Base-by-base conservation (phyloP, 2,329 filamentous ascomycete genomes). In the Alternaria gansuensis region DNA sequence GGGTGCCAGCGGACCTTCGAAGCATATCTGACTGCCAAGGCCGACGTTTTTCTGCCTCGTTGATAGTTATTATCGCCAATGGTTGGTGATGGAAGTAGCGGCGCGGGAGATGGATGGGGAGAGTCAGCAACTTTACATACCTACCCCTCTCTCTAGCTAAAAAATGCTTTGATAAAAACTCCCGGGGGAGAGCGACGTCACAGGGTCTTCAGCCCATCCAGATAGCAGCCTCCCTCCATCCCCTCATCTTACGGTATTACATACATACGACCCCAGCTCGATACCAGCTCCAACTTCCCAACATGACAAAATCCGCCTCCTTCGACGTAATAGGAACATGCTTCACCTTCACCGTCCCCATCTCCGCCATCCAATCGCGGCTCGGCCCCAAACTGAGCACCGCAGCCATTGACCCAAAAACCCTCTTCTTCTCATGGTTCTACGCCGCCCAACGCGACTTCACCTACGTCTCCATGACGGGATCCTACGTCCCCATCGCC, bases 251-350 rank as follows among this genome's bases (percentile, higher is more conserved):
- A 57, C 39, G 21, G 14, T 28, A 13, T 14, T 24, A 6, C 4
- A 26, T 24, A 6, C 4, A 26, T 24, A 54, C 10, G 11, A 14
- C 11, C 13, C 37, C 33, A 36, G 28, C 21, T 33, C 48, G 26
- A 39, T 31, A 2, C 11, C 39, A 36, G 33, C n/a, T n/a, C 3
- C 24, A 14, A 45, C 8, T 21, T 3, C 3, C 10, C 13, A 62
- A 37, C 5, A 51, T 71, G 68, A 39, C 64, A 6, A 63, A 50
- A 34, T 71, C 68, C 9, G 66, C 64, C 14, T 71, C 63, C 29
- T 71, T 71, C 52, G 68, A 71, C 33, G 66, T 71, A 6, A 71
- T 71, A 40, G 68, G 68, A 34, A 71, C 68, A 6, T 71, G 68
- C 17, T 70, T 70, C 56, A 58, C 59, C 21, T 71, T 71, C 48